Conservation (phyloP, 2,329 filamentous ascomycete species). For the Curvularia hawaiiensis region DNA sequence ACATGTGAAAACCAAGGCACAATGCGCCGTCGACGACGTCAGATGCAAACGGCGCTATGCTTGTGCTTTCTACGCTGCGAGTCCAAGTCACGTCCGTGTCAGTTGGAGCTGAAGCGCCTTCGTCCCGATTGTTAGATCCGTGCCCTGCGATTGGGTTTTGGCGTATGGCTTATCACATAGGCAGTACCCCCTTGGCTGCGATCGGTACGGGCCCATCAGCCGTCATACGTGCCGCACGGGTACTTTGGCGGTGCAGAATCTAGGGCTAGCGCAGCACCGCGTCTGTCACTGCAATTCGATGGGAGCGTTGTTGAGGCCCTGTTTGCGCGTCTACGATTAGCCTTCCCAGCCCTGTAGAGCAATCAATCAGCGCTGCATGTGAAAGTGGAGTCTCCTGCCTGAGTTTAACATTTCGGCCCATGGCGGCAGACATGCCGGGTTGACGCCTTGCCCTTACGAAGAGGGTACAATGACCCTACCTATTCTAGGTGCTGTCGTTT, state of each 20-base stretch:
- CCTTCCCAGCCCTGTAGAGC: conserved; percentile 1
- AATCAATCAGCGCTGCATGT: conserved; percentile 16
- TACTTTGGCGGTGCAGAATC: conserved; percentile 9
- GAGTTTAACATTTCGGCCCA: not conserved
- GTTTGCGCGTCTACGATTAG: conserved; percentile 11
- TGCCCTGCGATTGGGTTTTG: not conserved
- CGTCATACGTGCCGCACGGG: conserved; percentile 19
- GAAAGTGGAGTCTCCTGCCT: conserved; percentile 21
- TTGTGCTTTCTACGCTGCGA: not conserved
- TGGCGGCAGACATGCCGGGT: not conserved
- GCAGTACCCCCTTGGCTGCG: not conserved
- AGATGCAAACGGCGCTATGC: conserved; percentile 1
- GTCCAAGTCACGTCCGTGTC: not conserved
- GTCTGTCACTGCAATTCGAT: conserved; percentile 13
- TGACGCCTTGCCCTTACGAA: not conserved
- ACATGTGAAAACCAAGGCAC: conserved; percentile 31
- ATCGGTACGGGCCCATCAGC: conserved; percentile 10
- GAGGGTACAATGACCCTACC: not conserved
- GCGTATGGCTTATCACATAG: conserved; percentile 14
- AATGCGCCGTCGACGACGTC: conserved; percentile 5
- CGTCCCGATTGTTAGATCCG: not conserved
- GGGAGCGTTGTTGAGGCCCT: conserved; percentile 10
- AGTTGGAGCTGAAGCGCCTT: not conserved
- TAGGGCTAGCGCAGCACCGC: conserved; percentile 11
- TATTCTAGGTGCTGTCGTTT: not conserved